A percentile compares a stretch with the other conserved stretches of the same genome.
Conservation (phyloP, 2,329 filamentous ascomycete genomes). For the Fusarium keratoplasticum region DNA sequence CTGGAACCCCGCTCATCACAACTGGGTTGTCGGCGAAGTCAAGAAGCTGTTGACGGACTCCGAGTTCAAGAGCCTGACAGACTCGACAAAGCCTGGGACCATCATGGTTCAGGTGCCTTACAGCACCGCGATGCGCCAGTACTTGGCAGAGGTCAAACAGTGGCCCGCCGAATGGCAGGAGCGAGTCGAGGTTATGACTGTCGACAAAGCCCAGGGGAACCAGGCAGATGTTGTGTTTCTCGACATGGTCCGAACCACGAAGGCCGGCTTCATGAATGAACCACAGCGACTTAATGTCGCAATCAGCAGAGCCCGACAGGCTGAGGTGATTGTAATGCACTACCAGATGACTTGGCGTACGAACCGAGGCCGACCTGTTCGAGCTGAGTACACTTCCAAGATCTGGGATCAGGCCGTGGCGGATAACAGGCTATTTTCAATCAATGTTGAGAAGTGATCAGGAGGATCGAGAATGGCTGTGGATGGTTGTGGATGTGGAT, state of each 20-base stretch:
- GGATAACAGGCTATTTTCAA: slow-evolving; percentile 37
- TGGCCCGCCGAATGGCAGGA: slow-evolving; percentile 44
- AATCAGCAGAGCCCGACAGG: slow-evolving; percentile 57
- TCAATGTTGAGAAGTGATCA: slow-evolving; percentile 8
- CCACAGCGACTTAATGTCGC: slow-evolving; percentile 59
- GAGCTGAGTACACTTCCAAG: slow-evolving; percentile 42
- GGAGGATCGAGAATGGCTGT: not conserved
- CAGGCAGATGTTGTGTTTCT: slow-evolving; percentile 62
- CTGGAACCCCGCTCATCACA: slow-evolving; percentile 54
- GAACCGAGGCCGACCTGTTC: slow-evolving; percentile 13
- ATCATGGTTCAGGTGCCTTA: slow-evolving; percentile 61
- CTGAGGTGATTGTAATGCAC: slow-evolving; percentile 60
- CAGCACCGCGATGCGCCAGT: slow-evolving; percentile 51
- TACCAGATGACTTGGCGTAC: slow-evolving; percentile 47
- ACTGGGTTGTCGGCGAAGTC: slow-evolving; percentile 51
- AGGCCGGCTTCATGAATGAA: slow-evolving; percentile 57
- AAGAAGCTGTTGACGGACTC: slow-evolving; percentile 47
- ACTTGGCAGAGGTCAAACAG: slow-evolving; percentile 45
- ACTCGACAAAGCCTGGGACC: slow-evolving; percentile 43
- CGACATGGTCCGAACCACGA: slow-evolving; percentile 57
- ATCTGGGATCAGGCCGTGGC: slow-evolving; percentile 48
- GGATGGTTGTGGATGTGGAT: not conserved
- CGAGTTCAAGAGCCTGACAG: slow-evolving; percentile 47
- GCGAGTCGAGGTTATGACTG: slow-evolving; percentile 55
- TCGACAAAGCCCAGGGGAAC: slow-evolving; percentile 60